Base-by-base conservation (phyloP, 352 stramenopile species). In the Discostella stelligera region DNA sequence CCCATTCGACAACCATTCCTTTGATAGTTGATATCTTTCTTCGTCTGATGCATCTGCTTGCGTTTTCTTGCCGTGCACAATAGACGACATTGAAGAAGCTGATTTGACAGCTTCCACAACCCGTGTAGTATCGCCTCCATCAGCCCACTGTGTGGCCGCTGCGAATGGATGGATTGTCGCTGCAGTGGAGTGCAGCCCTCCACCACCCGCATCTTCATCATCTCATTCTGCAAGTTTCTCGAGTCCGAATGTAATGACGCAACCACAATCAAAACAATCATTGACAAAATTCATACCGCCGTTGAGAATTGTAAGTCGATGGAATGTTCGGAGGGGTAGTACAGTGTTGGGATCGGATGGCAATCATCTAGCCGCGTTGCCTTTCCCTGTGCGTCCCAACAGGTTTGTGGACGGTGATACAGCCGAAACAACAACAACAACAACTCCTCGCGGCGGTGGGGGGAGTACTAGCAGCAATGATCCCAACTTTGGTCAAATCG, bases 111-210 rank as follows among this genome's bases (percentile, higher is more conserved):
- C 77, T 48, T 65, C 68, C n/a, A 25, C 56, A 37, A 76, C 68
- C 21, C 74, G 80, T 30, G 77, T 80, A 20, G 50, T 93, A 9
- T 75, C 81, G n/a, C 70, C 88, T 23, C 88, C 88, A 10, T 66
- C 71, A 13, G 44, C 66, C 5, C 50, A 73, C 16, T 93, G 85
- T 71, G 85, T 90, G 3, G 80, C 85, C 10, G 80, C 83, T 8
- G 79, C 81, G 39, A 93, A 93, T 68, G 86, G 85, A 32, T 91
- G 85, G 85, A 91, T 93, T 66, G 82, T 93, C 18, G 83, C 88
- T 3, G 77, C 69, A 7, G 72, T 93, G 16, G 88, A 93, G 79
- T 89, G 83, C 41, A 55, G 21, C 66, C 73, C 52, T 55, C 66
- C 78, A 20, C 78, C 72, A 9, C 41, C 16, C 25, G 14, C 18